Percentiles rank a stretch among this genome's conserved stretches.
phyloP scores from a whole-genome alignment of 2,329 filamentous ascomycete species.

The Stemphylium vesicarium region DNA sequence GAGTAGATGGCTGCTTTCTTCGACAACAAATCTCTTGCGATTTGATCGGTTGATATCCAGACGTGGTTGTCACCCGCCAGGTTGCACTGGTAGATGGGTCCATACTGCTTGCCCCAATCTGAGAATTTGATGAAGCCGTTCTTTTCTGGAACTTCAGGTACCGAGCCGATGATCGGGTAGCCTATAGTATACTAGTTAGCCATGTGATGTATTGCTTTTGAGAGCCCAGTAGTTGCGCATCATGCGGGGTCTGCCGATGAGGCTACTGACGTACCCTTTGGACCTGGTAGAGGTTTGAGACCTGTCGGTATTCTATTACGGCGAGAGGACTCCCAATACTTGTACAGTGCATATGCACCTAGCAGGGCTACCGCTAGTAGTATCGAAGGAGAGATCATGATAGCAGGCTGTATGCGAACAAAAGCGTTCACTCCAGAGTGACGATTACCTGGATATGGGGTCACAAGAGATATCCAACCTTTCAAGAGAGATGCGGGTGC shows the following conservation, averaged over 20 bases:
- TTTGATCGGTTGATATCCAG: slow-evolving; percentile 53
- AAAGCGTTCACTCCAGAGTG: slow-evolving; percentile 6
- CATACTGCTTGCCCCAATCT: slow-evolving; percentile 54
- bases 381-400: slow-evolving; percentile 43
- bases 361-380: slow-evolving; percentile 31
- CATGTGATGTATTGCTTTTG: not conserved
- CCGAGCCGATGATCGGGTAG: slow-evolving; percentile 52
- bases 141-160: slow-evolving; percentile 53
- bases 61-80: slow-evolving; percentile 55
- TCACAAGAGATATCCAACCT: slow-evolving; percentile 17
- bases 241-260: slow-evolving; percentile 3
- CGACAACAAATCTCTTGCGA: slow-evolving; percentile 52
- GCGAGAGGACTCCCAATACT: slow-evolving; percentile 33
- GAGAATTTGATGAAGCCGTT: slow-evolving; percentile 54
- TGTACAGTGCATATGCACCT: slow-evolving; percentile 38
- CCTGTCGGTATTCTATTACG: slow-evolving; percentile 40
- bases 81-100: slow-evolving; percentile 55
- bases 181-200: slow-evolving; percentile 38
- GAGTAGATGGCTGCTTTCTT: slow-evolving; percentile 56
- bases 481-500: slow-evolving; percentile 15
- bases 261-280: slow-evolving; percentile 44
- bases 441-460: slow-evolving; percentile 13
- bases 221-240: not conserved
- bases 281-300: slow-evolving; percentile 49
- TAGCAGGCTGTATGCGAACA: slow-evolving; percentile 16